Conservation (phyloP, 148 eudicot genomes). For the Hydrangea macrophylla region DNA sequence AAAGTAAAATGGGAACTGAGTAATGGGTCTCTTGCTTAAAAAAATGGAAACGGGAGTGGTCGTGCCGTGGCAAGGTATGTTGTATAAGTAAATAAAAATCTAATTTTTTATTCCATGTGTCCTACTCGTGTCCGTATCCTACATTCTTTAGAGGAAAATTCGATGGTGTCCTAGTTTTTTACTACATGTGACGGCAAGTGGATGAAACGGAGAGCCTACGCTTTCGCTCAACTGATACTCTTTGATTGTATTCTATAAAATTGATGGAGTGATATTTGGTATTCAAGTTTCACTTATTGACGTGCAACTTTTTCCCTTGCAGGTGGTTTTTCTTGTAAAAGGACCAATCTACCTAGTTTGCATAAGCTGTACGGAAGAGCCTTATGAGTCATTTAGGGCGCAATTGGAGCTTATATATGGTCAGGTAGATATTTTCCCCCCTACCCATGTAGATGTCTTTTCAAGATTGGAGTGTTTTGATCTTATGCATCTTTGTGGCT, state of each 20-base stretch:
- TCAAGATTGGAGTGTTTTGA: neutral
- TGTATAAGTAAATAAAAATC: too few species aligned
- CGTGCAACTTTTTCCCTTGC: conserved; percentile 14
- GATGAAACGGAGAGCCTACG: neutral
- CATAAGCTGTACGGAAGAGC: conserved; percentile 97
- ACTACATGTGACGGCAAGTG: neutral
- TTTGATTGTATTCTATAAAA: neutral
- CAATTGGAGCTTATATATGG: conserved; percentile 92
- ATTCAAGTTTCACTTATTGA: neutral
- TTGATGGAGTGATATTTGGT: neutral
- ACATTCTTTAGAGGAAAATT: too few species aligned
- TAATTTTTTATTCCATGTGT: too few species aligned
- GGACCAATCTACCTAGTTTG: conserved; percentile 96
- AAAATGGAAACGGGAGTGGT: too few species aligned
- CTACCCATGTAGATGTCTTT: conserved; percentile 5
- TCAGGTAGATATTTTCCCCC: conserved; percentile 58
- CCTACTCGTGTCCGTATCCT: too few species aligned
- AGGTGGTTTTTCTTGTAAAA: conserved; percentile 93
- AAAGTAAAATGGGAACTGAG: too few species aligned
- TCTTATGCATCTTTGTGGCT: neutral
- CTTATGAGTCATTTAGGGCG: conserved; percentile 70
- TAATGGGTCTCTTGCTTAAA: too few species aligned
- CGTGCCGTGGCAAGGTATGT: too few species aligned
- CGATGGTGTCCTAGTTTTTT: too few species aligned
- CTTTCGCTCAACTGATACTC: neutral